A percentile compares a stretch with the other conserved stretches of the same genome.
phyloP scores from a whole-genome alignment of 2,329 filamentous ascomycete species.

The Fusarium falciforme region DNA sequence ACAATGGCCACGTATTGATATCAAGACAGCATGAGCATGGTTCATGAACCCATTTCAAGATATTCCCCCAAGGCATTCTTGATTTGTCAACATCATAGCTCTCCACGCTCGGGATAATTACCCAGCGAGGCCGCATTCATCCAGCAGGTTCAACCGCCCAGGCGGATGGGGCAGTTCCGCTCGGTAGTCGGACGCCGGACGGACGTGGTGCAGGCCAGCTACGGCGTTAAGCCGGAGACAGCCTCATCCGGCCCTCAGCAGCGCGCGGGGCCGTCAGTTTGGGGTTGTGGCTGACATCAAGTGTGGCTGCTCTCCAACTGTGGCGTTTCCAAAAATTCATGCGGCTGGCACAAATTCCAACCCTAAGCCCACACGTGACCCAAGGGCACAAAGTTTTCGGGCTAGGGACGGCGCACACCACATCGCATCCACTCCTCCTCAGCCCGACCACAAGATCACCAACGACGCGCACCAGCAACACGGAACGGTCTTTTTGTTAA shows the following conservation, averaged over 20 bases:
- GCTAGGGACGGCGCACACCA: slow-evolving; percentile 50
- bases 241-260: background rate
- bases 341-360: background rate
- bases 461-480: slow-evolving; percentile 56
- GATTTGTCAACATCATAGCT: slow-evolving; percentile 13
- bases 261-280: background rate
- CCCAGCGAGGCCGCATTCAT: slow-evolving; percentile 22
- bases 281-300: background rate
- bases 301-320: background rate
- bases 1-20: background rate
- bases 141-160: slow-evolving; percentile 20
- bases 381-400: slow-evolving; percentile 51
- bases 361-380: slow-evolving; percentile 52
- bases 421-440: slow-evolving; percentile 50
- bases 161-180: slow-evolving; percentile 14
- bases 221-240: slow-evolving; percentile 29
- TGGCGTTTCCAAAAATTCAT: background rate
- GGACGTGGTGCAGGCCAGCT: slow-evolving; percentile 1
- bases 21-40: background rate
- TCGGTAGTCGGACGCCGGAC: slow-evolving; percentile 8
- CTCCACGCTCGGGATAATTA: slow-evolving; percentile 22
- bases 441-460: slow-evolving; percentile 53
- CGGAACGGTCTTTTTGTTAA: slow-evolving; percentile 60
- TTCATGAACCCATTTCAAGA: background rate
- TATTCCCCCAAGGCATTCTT: background rate